phyloP scores from a whole-genome alignment of 2,329 filamentous ascomycete genomes.

The Botrytis deweyae region DNA sequence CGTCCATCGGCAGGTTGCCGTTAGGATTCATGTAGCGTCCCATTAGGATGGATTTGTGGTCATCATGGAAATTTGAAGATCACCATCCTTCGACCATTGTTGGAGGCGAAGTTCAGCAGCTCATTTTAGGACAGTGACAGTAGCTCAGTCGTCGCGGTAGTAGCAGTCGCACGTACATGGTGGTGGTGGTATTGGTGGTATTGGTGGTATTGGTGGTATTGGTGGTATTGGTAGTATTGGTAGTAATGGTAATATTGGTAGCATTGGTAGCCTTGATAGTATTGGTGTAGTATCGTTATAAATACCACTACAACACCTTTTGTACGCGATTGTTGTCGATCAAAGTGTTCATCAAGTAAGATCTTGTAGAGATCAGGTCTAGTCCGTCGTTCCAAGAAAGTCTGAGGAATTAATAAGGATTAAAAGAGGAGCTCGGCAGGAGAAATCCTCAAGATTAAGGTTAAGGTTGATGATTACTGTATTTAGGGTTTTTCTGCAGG shows the following conservation, averaged over 20 bases:
- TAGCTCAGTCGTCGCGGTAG: background rate
- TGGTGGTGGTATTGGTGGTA: background rate
- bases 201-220: background rate
- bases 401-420: background rate
- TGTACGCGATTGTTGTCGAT: background rate
- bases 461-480: background rate
- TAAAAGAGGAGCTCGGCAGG: background rate
- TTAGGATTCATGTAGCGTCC: constrained; percentile 15
- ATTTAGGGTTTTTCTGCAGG: background rate
- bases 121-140: background rate
- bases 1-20: constrained; percentile 3
- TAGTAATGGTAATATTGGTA: too few species aligned
- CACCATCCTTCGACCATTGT: constrained; percentile 11
- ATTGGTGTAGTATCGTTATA: background rate
- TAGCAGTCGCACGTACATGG: background rate
- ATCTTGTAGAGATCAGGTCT: background rate
- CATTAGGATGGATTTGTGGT: constrained; percentile 19
- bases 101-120: constrained; percentile 10
- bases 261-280: background rate
- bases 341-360: background rate
- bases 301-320: background rate
- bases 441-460: background rate
- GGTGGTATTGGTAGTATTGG: too few species aligned
- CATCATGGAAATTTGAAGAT: constrained; percentile 18
- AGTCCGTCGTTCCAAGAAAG: background rate